Base-by-base conservation (phyloP, 768 basidiomycete genomes). In the Suillus subluteus region DNA sequence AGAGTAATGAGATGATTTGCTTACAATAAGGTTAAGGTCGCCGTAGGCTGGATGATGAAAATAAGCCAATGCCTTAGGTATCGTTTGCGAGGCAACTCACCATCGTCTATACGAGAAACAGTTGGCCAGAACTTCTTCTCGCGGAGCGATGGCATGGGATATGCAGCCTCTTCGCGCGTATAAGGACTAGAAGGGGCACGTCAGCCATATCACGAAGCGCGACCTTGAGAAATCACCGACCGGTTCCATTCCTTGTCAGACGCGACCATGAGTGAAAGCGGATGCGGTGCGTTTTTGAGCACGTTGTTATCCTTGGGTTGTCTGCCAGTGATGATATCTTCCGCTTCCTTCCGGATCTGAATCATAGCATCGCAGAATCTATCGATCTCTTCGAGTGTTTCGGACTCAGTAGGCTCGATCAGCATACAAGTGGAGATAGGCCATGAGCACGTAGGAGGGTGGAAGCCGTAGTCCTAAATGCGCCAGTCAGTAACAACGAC, bases 361-460 rank as follows among this genome's bases (percentile, higher is more conserved):
- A 99, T 96, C 95, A 99, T 98, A 26, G 98, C 97, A 70, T 99
- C 95, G 79, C 97, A 98, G 83, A 99, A 99, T 88, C 91, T 87
- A 73, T 99, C 95, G 62, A 99, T 87, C 77, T 98, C 97, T 67
- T 96, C 92, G 37, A 98, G 83, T 0, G 93, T 88, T 80, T 99
- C 97, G 0, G 94, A 96, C 78, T 99, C 97, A 2, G 97, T 99
- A 7, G 97, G 97, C 79, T 99, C 97, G 68, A 98, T 98, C 62
- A 98, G 84, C 94, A 98, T 98, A 73, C 93, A 96, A 2, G 97
- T 98, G 23, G 94, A 90, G 69, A 94, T 96, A 7, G 98, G 98
- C 98, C 98, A 99, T 7, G 96, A 96, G 78, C 95, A 97, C 6
- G 98, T 99, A 2, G 98, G 98, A 50, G 95, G 96, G 75, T 98